phyloP scores from a whole-genome alignment of 2,329 filamentous ascomycete species.

The Magnaporthiopsis incrustans region DNA sequence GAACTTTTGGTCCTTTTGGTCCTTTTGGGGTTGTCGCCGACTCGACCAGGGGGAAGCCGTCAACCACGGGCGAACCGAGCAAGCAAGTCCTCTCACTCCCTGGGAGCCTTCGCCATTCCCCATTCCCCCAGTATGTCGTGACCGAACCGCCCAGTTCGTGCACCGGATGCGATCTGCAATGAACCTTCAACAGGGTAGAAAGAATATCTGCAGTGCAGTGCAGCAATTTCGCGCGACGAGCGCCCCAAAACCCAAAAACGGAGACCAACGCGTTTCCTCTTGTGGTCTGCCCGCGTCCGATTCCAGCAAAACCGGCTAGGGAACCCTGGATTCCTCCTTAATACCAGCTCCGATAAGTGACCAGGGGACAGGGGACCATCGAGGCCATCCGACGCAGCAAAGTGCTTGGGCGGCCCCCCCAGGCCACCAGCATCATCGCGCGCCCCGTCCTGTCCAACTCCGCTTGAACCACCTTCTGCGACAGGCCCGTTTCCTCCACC shows the following conservation, averaged over 20 bases:
- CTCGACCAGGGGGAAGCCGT: not conserved
- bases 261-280: not conserved
- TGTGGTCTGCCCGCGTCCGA: not conserved
- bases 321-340: not conserved
- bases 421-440: not conserved
- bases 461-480: conserved; percentile 4
- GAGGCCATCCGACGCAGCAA: not conserved
- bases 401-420: not conserved
- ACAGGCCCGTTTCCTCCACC: not conserved
- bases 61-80: not conserved
- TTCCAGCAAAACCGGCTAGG: not conserved
- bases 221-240: not conserved
- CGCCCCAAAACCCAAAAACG: not conserved
- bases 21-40: no score
- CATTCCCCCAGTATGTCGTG: not conserved
- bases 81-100: not conserved
- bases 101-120: not conserved
- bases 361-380: not conserved
- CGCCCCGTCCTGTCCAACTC: not conserved
- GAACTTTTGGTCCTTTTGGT: no score
- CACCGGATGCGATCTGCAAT: not conserved
- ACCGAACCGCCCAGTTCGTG: not conserved
- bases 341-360: not conserved
- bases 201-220: not conserved
- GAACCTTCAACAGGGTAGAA: not conserved